Base-by-base conservation (phyloP, 495 filamentous ascomycete species). In the Xylaria scruposa region DNA sequence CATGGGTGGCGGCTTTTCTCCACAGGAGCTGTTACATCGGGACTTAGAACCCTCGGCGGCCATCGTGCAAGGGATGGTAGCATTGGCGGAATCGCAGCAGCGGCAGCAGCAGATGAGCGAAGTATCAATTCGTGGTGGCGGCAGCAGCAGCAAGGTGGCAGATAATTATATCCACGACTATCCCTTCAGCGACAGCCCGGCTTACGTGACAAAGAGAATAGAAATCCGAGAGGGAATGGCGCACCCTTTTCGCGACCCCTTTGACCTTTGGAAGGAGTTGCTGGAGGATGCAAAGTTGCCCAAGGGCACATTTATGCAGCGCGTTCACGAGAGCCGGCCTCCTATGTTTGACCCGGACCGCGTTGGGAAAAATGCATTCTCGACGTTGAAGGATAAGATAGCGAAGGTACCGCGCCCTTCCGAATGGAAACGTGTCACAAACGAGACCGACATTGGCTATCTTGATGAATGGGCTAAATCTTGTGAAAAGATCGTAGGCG, bases 251-350 rank as follows among this genome's bases (percentile, higher is more conserved):
- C 62, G 61, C 33, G 51, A 66, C 0, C 62, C 70, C 0, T 2
- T 33, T 4, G 44, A 29, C 6, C 61, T 71, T 12, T 71, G 70
- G 70, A n/a, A 49, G 5, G 51, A 71, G 17, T 4, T 71, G 19
- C 26, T 47, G 17, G 49, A 66, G 19, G 70, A 71, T 51, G 49
- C 53, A 12, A 15, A 26, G 5, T 67, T 47, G 40, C 70, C 70
- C 29, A 36, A 21, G 19, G 15, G 21, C 3, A 31, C 9, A 10
- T 62, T 38, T 17, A 3, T 21, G 15, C 19, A 13, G 9, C 47
- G 33, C 19, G 38, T 47, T 24, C 10, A 67, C n/a, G 29, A 51
- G 1, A 2, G 6, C 1, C 61, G 70, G 13, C 70, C 62, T 26
- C 61, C 62, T 33, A 71, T 71, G 70, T 4, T 19, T 21, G 62